Percentiles rank a stretch among this genome's conserved stretches.
phyloP scores from a whole-genome alignment of 2,329 filamentous ascomycete genomes.

The Scorias spongiosa region DNA sequence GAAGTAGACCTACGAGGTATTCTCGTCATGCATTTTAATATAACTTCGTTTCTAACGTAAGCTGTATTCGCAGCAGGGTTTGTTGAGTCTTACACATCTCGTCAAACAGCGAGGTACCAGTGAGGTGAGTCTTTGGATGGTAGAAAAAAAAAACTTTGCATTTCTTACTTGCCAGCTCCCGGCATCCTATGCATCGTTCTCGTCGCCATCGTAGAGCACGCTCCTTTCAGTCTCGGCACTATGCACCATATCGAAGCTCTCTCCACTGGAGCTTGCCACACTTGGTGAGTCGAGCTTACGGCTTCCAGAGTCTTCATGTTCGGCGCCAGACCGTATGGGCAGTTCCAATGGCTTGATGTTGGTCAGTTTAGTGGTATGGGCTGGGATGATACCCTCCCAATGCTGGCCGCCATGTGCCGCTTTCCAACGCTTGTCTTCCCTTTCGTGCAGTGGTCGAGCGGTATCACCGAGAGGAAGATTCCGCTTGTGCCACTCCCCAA shows the following conservation, averaged over 20 bases:
- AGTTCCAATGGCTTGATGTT: slow-evolving; percentile 6
- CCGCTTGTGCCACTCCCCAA: slow-evolving; percentile 77
- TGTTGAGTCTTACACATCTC: slow-evolving; percentile 16
- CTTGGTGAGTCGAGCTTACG: not conserved
- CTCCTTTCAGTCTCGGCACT: slow-evolving; percentile 28
- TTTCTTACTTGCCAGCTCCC: not conserved
- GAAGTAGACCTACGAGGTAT: too few relatives aligned
- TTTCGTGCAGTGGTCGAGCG: slow-evolving; percentile 28
- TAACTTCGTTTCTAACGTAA: too few relatives aligned
- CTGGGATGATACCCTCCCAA: slow-evolving; percentile 15
- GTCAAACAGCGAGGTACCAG: slow-evolving; percentile 22
- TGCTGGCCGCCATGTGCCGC: slow-evolving; percentile 30
- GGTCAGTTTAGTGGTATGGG: slow-evolving; percentile 1
- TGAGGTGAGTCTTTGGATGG: slow-evolving; percentile 10
- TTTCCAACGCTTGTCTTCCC: slow-evolving; percentile 19
- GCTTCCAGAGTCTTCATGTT: slow-evolving; percentile 11
- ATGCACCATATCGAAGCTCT: slow-evolving; percentile 33
- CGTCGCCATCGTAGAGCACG: slow-evolving; percentile 9
- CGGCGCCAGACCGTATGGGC: slow-evolving; percentile 7
- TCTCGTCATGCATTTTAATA: too few relatives aligned
- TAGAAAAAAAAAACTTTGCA: not conserved
- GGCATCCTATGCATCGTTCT: slow-evolving; percentile 5
- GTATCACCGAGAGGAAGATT: slow-evolving; percentile 36
- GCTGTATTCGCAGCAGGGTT: too few relatives aligned
- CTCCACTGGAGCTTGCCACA: slow-evolving; percentile 15